Evolutionary conservation across 495 filamentous ascomycete genomes (phyloP).

Genomic region (Astrothelium subdiscretum): DNA sequence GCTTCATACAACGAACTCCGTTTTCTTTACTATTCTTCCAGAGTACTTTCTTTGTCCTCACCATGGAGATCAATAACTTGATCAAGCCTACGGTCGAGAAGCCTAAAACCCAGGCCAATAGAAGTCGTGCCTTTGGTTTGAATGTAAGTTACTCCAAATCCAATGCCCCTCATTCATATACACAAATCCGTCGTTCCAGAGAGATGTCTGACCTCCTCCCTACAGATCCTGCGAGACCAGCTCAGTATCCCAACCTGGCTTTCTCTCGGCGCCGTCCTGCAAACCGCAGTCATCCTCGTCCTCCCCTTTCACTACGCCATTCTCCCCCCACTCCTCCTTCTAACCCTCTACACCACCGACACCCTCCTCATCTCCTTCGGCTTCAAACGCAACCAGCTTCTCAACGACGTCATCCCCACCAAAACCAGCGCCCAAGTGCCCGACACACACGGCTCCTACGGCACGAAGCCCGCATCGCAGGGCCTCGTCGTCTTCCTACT

Average conservation of each 20-base stretch:
- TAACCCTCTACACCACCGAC: slow-evolving; percentile 21
- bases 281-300: slow-evolving; percentile 25
- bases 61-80: background rate
- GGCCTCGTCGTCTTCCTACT: slow-evolving; percentile 33
- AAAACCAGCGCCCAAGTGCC: slow-evolving; percentile 31
- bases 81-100: background rate
- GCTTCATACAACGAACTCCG: no score
- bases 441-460: slow-evolving; percentile 24
- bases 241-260: slow-evolving; percentile 34
- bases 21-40: no score
- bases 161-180: no score
- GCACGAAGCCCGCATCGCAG: slow-evolving; percentile 21
- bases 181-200: no score
- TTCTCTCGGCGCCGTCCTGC: slow-evolving; percentile 32
- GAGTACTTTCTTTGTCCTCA: background rate
- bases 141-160: background rate
- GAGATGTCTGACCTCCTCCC: background rate
- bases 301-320: slow-evolving; percentile 28
- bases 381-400: slow-evolving; percentile 27
- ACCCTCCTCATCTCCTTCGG: slow-evolving; percentile 18
- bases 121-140: background rate
- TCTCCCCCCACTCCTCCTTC: slow-evolving; percentile 24
- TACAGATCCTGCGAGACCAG: slow-evolving; percentile 13
- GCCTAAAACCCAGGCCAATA: background rate
- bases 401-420: slow-evolving; percentile 24